Conservation (phyloP, 2,329 filamentous ascomycete genomes). For the Alternaria consortialis region DNA sequence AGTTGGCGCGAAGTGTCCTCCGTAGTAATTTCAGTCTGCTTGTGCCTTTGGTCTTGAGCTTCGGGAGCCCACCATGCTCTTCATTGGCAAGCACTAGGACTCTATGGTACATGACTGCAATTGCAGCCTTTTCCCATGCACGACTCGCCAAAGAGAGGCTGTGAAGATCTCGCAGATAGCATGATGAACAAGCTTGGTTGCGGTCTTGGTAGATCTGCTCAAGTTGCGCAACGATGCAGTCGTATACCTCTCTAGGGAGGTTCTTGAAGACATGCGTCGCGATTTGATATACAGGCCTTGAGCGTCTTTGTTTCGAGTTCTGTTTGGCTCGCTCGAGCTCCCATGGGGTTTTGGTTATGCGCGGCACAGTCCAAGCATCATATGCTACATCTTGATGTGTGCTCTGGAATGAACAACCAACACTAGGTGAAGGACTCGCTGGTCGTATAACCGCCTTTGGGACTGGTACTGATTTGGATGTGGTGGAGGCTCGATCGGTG, state of each 20-base stretch:
- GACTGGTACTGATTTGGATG: conserved; percentile 8
- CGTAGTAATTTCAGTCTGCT: conserved; percentile 63
- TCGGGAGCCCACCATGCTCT: conserved; percentile 34
- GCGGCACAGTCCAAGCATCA: conserved; percentile 27
- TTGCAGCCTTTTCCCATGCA: conserved; percentile 64
- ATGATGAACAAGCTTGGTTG: conserved; percentile 59
- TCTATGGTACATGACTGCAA: conserved; percentile 60
- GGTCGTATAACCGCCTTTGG: conserved; percentile 7
- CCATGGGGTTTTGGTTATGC: conserved; percentile 50
- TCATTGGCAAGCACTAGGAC: conserved; percentile 61
- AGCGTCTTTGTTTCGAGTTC: conserved; percentile 44
- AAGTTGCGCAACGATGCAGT: conserved; percentile 63
- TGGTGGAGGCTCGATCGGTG: conserved; percentile 8
- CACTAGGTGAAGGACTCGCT: background rate
- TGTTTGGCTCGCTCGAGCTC: conserved; percentile 47
- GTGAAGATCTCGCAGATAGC: conserved; percentile 64
- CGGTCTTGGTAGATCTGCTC: conserved; percentile 53
- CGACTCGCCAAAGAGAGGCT: conserved; percentile 64
- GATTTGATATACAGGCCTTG: conserved; percentile 24
- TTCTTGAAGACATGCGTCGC: conserved; percentile 53
- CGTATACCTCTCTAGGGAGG: conserved; percentile 64
- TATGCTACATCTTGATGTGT: background rate
- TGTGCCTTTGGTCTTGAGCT: conserved; percentile 58
- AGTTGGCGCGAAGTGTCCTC: conserved; percentile 62
- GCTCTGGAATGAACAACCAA: background rate